A percentile compares a stretch with the other conserved stretches of the same genome.
phyloP scores from a whole-genome alignment of 2,329 filamentous ascomycete species.

The Aureobasidium sp. region DNA sequence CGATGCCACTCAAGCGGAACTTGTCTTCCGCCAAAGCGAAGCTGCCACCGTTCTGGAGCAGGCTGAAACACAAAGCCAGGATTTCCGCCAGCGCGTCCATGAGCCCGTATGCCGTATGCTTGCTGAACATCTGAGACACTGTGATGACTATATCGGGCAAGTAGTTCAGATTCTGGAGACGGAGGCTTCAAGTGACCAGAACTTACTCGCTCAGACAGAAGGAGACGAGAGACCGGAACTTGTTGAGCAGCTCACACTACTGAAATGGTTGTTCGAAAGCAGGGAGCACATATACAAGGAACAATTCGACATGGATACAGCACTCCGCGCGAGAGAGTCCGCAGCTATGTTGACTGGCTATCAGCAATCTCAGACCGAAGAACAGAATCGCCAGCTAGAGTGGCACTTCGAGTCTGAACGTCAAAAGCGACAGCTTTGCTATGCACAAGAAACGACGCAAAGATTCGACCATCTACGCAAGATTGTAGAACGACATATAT shows the following conservation, averaged over 20 bases:
- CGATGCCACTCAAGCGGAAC: constrained; percentile 63
- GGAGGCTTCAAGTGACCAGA: not conserved
- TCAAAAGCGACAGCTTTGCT: constrained; percentile 61
- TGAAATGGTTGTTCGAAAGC: constrained; percentile 96
- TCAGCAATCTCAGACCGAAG: constrained; percentile 39
- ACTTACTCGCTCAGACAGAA: constrained; percentile 82
- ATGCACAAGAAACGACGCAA: constrained; percentile 63
- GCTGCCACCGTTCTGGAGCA: constrained; percentile 26
- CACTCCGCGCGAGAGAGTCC: not conserved
- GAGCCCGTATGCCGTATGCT: constrained; percentile 75
- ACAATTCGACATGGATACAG: constrained; percentile 60
- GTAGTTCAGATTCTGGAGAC: constrained; percentile 42
- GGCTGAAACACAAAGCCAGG: constrained; percentile 54
- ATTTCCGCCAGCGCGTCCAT: constrained; percentile 75
- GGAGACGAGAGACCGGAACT: constrained; percentile 92
- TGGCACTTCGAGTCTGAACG: constrained; percentile 71
- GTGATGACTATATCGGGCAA: constrained; percentile 70
- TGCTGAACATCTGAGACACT: constrained; percentile 64
- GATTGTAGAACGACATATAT: constrained; percentile 77
- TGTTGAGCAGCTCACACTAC: constrained; percentile 83
- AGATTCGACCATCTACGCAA: constrained; percentile 70
- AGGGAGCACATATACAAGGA: constrained; percentile 82
- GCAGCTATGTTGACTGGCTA: constrained; percentile 52
- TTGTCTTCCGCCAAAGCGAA: constrained; percentile 38
- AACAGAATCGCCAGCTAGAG: constrained; percentile 54